Base-by-base conservation (phyloP, 2,329 filamentous ascomycete species). In the Neoarthrinium moseri region DNA sequence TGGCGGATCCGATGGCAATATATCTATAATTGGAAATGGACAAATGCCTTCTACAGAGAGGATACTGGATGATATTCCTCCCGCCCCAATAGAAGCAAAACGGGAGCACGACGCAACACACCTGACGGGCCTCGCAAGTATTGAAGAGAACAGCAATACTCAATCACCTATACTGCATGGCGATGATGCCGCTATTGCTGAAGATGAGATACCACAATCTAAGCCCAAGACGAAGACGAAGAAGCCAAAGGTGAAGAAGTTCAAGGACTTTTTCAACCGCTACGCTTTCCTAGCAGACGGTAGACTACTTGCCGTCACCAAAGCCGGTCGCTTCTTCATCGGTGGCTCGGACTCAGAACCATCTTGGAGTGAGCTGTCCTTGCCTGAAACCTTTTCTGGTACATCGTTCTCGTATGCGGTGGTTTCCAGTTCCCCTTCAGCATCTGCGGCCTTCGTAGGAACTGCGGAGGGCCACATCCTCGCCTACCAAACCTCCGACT, bases 1-100 rank as follows among this genome's bases (percentile, higher is more conserved):
- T 2, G 94, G 94, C 11, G 94, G 89, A n/a, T 86, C 89, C 10
- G 94, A 99, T 66, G 86, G 91, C 13, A 81, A 76, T 52, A 75
- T 86, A 32, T 72, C 74, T 3, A 55, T 81, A 8, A 27, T 44
- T 13, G 41, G 32, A 35, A 27, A 17, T 24, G 12, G 21, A 6
- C 29, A 22, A 4, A 34, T 29, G 21, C 11, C 15, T 24, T 10
- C 26, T 3, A 8, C 22, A 34, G 38, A 17, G 15, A 40, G 10
- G 17, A 46, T 37, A 13, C 22, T 43, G 17, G 18, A 47, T n/a
- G 18, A 29, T 10, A 18, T 47, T 15, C 38, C 33, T 21, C 5
- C 40, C n/a, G 17, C 17, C 18, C 20, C 21, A 15, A n/a, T 21
- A 20, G n/a, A 13, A 8, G 6, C 27, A 6, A 17, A 17, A 13